These are phyloP conservation scores for Auricularia auricula-judae DNA, from an alignment of 768 basidiomycete species.

Conservation along the genomic window DNA sequence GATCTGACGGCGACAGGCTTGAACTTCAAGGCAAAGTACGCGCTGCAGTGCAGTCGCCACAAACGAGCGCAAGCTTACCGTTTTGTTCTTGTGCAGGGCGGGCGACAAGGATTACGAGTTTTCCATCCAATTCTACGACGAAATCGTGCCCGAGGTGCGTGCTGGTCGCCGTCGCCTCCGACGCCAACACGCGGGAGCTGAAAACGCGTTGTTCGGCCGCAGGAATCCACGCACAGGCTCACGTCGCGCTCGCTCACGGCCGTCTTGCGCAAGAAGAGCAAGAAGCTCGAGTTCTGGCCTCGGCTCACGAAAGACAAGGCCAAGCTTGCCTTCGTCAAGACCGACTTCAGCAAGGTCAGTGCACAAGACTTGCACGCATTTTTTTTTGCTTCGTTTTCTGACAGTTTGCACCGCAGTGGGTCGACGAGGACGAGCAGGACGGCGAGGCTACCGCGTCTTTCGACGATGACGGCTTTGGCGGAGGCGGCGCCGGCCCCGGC, in stretches of 20 bases:
- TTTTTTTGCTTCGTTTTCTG: not conserved
- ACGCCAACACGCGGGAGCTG: constrained; percentile 4
- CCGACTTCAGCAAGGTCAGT: constrained; percentile 73
- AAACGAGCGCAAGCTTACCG: constrained; percentile 14
- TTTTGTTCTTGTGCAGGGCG: constrained; percentile 10
- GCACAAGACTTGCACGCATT: constrained; percentile 1
- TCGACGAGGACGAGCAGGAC: constrained; percentile 95
- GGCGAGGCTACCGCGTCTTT: constrained; percentile 33
- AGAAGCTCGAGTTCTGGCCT: constrained; percentile 77
- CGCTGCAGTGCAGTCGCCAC: not conserved
- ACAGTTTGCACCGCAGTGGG: constrained; percentile 40
- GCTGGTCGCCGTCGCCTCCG: not conserved
- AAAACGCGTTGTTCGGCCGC: not conserved
- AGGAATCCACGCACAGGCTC: constrained; percentile 51
- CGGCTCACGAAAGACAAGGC: constrained; percentile 83
- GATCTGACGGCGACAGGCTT: constrained; percentile 44
- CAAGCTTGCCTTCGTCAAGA: constrained; percentile 77
- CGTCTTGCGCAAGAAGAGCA: constrained; percentile 72
- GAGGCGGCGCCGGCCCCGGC: constrained; percentile 29
- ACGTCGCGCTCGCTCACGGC: constrained; percentile 57
- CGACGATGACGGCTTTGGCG: constrained; percentile 29
- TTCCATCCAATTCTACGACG: constrained; percentile 61
- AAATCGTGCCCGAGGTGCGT: constrained; percentile 66
- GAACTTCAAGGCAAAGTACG: constrained; percentile 59
- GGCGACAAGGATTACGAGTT: constrained; percentile 63